Base-by-base conservation (phyloP, 768 basidiomycete genomes). In the Pleurotus djamor region DNA sequence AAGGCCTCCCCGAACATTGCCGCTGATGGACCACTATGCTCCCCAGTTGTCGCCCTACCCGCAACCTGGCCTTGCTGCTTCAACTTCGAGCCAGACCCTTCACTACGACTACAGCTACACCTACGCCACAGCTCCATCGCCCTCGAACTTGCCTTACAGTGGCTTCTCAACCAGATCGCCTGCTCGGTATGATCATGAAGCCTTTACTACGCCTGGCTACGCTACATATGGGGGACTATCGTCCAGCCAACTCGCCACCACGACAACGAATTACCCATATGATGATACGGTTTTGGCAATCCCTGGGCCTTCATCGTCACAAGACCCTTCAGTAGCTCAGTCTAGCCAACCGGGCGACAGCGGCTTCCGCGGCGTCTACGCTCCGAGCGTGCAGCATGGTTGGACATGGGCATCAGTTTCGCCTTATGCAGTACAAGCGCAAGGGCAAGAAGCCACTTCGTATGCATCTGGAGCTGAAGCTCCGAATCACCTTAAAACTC, bases 151-250 rank as follows among this genome's bases (percentile, higher is more conserved):
- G 21, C 21, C 21, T 28, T 28, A 68, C 61, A 66, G 50, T 54
- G 64, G 73, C 80, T 82, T 81, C 80, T 81, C 79, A 63, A 74
- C 74, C 64, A 79, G 80, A 82, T 82, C 80, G 73, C 75, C 79
- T 64, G 69, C 72, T 66, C 63, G 68, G 59, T 76, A 76, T 72
- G 73, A 74, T 72, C 72, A 78, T 76, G 73, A 74, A 69, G 76
- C 34, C 33, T 52, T 76, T 67, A 76, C 75, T 70, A 67, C 65
- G 65, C 74, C 21, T 28, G 21, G 76, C 70, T 70, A 74, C 60
- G 64, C 73, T 66, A 70, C 76, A 75, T 76, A 76, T 73, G 77
- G 78, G 73, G 64, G 57, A 60, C 62, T 59, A 64, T 60, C 63
- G 61, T 57, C 69, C 56, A 68, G 69, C 62, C 67, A 72, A 55